Conservation (phyloP, 805 yeast species). For the Cyberlindnera subsufficiens region DNA sequence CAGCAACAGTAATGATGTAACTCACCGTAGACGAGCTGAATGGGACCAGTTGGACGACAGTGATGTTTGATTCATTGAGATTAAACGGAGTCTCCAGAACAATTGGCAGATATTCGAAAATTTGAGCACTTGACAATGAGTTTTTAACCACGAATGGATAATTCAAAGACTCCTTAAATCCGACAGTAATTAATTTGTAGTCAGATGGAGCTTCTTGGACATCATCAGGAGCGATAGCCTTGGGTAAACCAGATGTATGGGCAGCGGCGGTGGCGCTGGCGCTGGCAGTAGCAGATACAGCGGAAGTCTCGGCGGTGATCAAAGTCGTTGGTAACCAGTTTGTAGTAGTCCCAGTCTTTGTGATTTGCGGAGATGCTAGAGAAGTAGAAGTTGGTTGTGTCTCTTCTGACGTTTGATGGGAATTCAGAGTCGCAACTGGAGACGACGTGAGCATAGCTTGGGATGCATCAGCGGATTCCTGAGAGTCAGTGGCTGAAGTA, state of each 20-base stretch:
- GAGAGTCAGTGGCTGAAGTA: not conserved
- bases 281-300: conserved; percentile 18
- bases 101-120: conserved; percentile 77
- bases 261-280: conserved; percentile 23
- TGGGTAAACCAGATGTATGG: conserved; percentile 56
- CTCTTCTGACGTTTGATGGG: not conserved
- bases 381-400: not conserved
- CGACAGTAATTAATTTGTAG: conserved; percentile 59
- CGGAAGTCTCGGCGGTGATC: conserved; percentile 29
- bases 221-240: conserved; percentile 66
- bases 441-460: not conserved
- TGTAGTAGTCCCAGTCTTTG: conserved; percentile 15
- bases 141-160: conserved; percentile 77
- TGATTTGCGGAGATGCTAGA: conserved; percentile 7
- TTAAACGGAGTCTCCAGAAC: conserved; percentile 61
- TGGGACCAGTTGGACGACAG: conserved; percentile 71
- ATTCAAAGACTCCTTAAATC: conserved; percentile 73
- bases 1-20: conserved; percentile 84
- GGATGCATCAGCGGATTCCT: not conserved
- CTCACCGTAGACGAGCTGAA: conserved; percentile 47
- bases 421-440: not conserved
- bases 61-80: conserved; percentile 34
- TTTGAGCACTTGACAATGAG: conserved; percentile 75
- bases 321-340: conserved; percentile 42
- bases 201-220: conserved; percentile 38